These are phyloP conservation scores for Diplotaxis tenuifolia DNA, from an alignment of 345 rosid species.

Conservation along the genomic window DNA sequence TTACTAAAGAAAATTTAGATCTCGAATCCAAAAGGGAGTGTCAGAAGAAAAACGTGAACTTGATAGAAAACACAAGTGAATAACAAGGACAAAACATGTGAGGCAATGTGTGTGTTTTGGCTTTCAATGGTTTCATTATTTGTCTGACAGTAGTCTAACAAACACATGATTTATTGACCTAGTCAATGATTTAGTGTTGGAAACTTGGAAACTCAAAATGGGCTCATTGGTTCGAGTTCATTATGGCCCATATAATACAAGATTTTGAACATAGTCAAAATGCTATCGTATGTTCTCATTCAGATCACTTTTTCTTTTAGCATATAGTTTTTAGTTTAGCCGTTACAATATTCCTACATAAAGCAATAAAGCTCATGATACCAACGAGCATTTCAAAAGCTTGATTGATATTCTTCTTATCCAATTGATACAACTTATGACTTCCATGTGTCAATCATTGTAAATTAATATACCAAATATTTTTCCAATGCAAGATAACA, in stretches of 20 bases:
- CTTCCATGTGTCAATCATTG: not conserved
- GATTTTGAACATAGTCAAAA: not conserved
- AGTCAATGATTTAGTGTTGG: not conserved
- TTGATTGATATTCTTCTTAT: not conserved
- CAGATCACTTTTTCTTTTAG: not conserved
- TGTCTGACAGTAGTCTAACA: conserved; percentile 6
- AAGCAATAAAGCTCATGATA: not conserved
- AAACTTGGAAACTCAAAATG: not conserved
- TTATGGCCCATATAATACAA: not conserved
- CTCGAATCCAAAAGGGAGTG: conserved; percentile 6
- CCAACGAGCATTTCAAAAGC: conserved; percentile 7
- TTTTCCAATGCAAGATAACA: not conserved
- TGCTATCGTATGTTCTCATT: not conserved
- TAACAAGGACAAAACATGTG: conserved; percentile 26
- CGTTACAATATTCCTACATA: conserved; percentile 4
- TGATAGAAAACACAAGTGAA: conserved; percentile 8
- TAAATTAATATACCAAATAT: not conserved
- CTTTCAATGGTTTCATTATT: not conserved
- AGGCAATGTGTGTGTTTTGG: conserved; percentile 1
- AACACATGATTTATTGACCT: conserved; percentile 3
- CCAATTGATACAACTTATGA: not conserved
- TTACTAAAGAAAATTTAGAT: not conserved
- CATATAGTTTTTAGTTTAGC: conserved; percentile 15
- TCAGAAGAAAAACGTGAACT: conserved; percentile 14
- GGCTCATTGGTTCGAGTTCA: not conserved